These are phyloP conservation scores for Elsinoe australis DNA, from an alignment of 2,329 filamentous ascomycete species.

Conservation along the genomic window DNA sequence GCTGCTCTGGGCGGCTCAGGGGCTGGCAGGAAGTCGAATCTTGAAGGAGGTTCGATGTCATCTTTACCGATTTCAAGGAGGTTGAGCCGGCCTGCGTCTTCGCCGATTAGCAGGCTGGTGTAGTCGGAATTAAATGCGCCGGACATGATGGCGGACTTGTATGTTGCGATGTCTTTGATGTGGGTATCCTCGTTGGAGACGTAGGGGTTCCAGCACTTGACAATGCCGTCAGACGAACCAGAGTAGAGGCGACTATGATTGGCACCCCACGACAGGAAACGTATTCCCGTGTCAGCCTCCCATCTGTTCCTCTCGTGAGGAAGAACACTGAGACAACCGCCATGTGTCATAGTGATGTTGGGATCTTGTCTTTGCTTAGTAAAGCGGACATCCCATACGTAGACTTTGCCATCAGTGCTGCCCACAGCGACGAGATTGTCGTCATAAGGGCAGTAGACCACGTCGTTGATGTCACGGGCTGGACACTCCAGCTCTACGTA, in stretches of 20 bases:
- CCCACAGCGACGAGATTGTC: conserved; percentile 50
- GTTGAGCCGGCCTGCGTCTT: conserved; percentile 49
- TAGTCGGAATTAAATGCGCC: conserved; percentile 51
- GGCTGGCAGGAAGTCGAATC: conserved; percentile 24
- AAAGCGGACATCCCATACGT: conserved; percentile 52
- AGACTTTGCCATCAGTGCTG: conserved; percentile 52
- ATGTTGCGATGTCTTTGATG: conserved; percentile 43
- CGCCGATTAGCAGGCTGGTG: conserved; percentile 50
- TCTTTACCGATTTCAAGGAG: conserved; percentile 40
- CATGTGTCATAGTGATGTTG: conserved; percentile 47
- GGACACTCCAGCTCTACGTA: conserved; percentile 48
- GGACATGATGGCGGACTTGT: conserved; percentile 50
- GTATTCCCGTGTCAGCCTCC: conserved; percentile 50
- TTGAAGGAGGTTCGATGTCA: conserved; percentile 27
- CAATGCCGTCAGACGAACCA: conserved; percentile 53
- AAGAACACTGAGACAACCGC: conserved; percentile 43
- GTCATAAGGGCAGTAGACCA: conserved; percentile 41
- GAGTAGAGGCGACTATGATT: conserved; percentile 48
- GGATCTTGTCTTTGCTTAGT: conserved; percentile 33
- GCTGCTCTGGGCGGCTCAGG: conserved; percentile 8
- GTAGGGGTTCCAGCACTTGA: conserved; percentile 54
- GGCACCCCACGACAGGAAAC: conserved; percentile 51
- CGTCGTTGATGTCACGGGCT: conserved; percentile 55
- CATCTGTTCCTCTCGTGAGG: conserved; percentile 40
- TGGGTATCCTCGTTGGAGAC: conserved; percentile 44